A percentile compares a stretch with the other conserved stretches of the same genome.
These are phyloP conservation scores for Sungouiozyma intestinalis DNA, from an alignment of 805 yeast species.

Conservation along the genomic window DNA sequence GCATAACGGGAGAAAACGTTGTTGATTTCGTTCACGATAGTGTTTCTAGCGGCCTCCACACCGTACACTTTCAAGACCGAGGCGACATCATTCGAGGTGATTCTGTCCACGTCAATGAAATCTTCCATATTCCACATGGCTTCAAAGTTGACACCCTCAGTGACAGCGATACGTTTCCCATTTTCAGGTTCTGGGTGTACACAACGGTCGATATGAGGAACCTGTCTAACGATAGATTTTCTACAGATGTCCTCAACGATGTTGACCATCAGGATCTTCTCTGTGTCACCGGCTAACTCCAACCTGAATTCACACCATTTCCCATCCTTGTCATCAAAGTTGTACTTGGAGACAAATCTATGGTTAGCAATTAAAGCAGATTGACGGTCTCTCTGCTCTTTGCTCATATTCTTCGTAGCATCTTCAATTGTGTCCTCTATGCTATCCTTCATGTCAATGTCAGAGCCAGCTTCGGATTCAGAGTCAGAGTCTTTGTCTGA, in stretches of 20 bases:
- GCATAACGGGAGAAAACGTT: slow-evolving; percentile 96
- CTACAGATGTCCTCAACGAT: slow-evolving; percentile 88
- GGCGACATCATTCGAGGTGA: slow-evolving; percentile 84
- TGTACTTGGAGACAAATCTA: slow-evolving; percentile 63
- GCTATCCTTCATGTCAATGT: slow-evolving; percentile 23
- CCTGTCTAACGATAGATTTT: slow-evolving; percentile 84
- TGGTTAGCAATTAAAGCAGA: slow-evolving; percentile 66
- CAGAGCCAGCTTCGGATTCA: slow-evolving; percentile 35
- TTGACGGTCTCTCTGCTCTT: slow-evolving; percentile 75
- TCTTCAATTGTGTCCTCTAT: slow-evolving; percentile 18
- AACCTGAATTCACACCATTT: slow-evolving; percentile 88
- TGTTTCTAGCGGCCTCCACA: slow-evolving; percentile 97
- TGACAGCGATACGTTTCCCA: slow-evolving; percentile 68
- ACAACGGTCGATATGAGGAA: slow-evolving; percentile 87
- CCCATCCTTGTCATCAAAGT: slow-evolving; percentile 83
- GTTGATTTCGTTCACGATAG: slow-evolving; percentile 91
- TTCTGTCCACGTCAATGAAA: slow-evolving; percentile 80
- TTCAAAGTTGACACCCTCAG: slow-evolving; percentile 96
- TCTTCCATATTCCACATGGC: slow-evolving; percentile 98
- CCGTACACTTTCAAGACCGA: slow-evolving; percentile 89
- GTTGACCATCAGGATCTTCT: slow-evolving; percentile 94
- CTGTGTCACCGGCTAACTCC: slow-evolving; percentile 74
- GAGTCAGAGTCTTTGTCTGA: slow-evolving; percentile 30
- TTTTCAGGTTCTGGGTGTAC: slow-evolving; percentile 64
- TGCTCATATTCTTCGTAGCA: slow-evolving; percentile 32